phyloP scores from a whole-genome alignment of 2,329 filamentous ascomycete species.

The Corynespora cassiicola region DNA sequence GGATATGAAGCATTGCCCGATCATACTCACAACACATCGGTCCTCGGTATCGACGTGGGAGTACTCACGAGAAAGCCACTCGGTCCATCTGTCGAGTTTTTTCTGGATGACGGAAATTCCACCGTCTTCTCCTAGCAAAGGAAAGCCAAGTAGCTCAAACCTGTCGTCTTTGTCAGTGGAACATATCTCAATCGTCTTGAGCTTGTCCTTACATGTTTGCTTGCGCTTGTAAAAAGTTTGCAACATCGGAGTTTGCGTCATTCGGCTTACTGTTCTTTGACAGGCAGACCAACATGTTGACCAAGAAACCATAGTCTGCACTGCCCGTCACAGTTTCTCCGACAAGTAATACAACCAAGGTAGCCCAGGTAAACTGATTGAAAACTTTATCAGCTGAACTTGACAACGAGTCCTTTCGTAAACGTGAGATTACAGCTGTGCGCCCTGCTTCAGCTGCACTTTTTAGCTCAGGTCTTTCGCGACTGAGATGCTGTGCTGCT shows the following conservation, averaged over 20 bases:
- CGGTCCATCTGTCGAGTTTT: constrained; percentile 13
- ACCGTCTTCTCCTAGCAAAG: constrained; percentile 17
- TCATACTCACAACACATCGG: constrained; percentile 12
- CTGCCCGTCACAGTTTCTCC: constrained; percentile 52
- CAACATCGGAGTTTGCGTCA: neutral
- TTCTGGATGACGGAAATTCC: constrained; percentile 15
- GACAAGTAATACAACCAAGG: constrained; percentile 47
- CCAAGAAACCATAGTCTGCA: constrained; percentile 44
- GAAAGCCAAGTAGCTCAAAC: constrained; percentile 24
- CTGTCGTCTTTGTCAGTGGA: too few relatives aligned
- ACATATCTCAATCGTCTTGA: too few relatives aligned
- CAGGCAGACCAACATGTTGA: constrained; percentile 46
- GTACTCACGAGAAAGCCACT: constrained; percentile 16
- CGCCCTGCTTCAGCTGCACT: constrained; percentile 43
- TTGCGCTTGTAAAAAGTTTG: constrained; percentile 10
- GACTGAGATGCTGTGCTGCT: constrained; percentile 48
- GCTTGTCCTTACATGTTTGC: constrained; percentile 10
- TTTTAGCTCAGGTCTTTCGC: constrained; percentile 37
- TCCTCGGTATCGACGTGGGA: constrained; percentile 12
- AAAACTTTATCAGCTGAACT: constrained; percentile 38
- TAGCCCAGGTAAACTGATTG: constrained; percentile 46
- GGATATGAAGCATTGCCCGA: constrained; percentile 19
- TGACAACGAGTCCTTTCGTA: constrained; percentile 41
- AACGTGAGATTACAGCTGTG: constrained; percentile 42
- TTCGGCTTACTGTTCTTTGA: too few relatives aligned